These are phyloP conservation scores for Plenodomus lindquistii DNA, from an alignment of 2,329 filamentous ascomycete genomes.

Conservation along the genomic window DNA sequence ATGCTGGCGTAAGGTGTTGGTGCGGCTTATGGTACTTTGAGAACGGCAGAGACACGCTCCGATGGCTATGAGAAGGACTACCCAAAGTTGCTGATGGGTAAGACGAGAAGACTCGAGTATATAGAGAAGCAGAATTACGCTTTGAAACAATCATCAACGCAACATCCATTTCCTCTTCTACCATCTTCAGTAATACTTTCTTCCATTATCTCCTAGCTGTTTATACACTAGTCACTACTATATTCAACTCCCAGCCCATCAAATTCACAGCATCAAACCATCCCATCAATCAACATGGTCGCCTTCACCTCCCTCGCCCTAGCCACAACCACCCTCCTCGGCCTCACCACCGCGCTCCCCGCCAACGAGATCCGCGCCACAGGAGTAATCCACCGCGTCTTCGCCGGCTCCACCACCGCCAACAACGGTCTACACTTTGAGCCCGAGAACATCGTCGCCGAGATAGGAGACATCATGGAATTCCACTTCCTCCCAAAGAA, in stretches of 20 bases:
- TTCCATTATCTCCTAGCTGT: conserved; percentile 14
- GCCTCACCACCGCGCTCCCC: conserved; percentile 22
- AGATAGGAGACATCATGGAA: conserved; percentile 45
- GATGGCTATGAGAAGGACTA: conserved; percentile 11
- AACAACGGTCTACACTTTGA: conserved; percentile 38
- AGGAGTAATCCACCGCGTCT: conserved; percentile 34
- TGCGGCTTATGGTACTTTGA: conserved; percentile 6
- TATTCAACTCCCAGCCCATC: neutral
- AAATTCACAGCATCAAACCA: conserved; percentile 3
- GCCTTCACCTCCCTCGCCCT: conserved; percentile 25
- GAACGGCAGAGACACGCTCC: conserved; percentile 10
- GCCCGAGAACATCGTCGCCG: conserved; percentile 38
- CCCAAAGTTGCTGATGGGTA: conserved; percentile 5
- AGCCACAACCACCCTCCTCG: conserved; percentile 22
- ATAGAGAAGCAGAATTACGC: neutral
- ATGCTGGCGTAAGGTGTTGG: neutral
- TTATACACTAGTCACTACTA: conserved; percentile 7
- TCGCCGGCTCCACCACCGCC: conserved; percentile 27
- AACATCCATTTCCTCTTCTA: conserved; percentile 9
- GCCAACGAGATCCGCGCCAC: conserved; percentile 18
- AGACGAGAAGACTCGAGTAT: conserved; percentile 14
- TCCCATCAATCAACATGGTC: conserved; percentile 28
- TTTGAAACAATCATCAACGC: conserved; percentile 22
- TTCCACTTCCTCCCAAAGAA: conserved; percentile 61
- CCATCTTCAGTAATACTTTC: conserved; percentile 4